Evolutionary conservation across 306 rosid genomes (phyloP), one percentile per base, ranked within the genome.

Genomic region (Vigna angularis): DNA sequence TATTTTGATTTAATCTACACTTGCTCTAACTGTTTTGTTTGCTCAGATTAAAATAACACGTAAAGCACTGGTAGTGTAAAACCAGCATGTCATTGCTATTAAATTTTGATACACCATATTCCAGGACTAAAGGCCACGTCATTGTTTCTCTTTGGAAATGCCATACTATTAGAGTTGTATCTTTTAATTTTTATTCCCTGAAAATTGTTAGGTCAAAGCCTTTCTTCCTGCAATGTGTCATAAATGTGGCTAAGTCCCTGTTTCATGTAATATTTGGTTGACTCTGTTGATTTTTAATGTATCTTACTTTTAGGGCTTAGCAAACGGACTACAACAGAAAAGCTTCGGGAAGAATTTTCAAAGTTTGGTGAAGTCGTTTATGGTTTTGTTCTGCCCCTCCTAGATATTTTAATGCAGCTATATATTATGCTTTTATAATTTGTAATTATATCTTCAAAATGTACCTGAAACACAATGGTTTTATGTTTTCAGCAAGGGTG

Each of bases 261-360:
- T 78, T 32, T 22, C 16, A 32, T 34, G 30, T 22, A 72, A 56
- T 63, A 32, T 71, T 22, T 50, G 15, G 56, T 78, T 69, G 62
- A 18, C 40, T 42, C 15, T 62, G 56, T 65, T 65, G 38, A 49
- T 47, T 30, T 71, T 70, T 68, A 0, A 28, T 57, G 52, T 56
- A 26, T 51, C 53, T 62, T 48, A 28, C 30, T 85, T 79, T 53
- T 93, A 95, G 98, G 99, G 70, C 99, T 92, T 76, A 88, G 90
- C 86, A 95, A 95, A 71, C 92, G 98, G 6, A 93, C 99, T 30
- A 91, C 98, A 9, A 75, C 97, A 20, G 98, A 95, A 79, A 85
- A 55, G 53, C 87, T 95, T 34, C 80, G 70, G 3, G 97, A 91
- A 73, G 87, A 91, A 72, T 95, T 95, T 79, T 18, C 97, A 47